Evolutionary conservation across 768 basidiomycete species (phyloP).

Genomic region (Boletus fagicola): DNA sequence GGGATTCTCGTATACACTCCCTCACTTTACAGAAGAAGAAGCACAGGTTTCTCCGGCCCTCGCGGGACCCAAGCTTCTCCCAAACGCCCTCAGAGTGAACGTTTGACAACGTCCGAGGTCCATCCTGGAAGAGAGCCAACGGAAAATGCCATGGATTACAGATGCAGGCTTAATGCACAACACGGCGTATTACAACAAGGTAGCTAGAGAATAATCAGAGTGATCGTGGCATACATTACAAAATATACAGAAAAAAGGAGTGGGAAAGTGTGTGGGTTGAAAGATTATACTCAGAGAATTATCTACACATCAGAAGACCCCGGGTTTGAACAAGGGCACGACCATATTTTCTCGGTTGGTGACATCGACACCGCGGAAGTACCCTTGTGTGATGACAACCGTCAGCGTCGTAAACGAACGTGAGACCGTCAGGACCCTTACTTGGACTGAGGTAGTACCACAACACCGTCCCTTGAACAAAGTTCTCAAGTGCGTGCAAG

Average conservation of each 20-base stretch:
- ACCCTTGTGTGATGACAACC: slow-evolving; percentile 19
- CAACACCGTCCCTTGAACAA: slow-evolving; percentile 38
- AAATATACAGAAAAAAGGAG: slow-evolving; percentile 14
- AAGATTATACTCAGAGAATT: slow-evolving; percentile 1
- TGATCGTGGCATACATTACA: slow-evolving; percentile 23
- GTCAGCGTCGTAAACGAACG: slow-evolving; percentile 14
- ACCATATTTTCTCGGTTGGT: slow-evolving; percentile 29
- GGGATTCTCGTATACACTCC: slow-evolving; percentile 9
- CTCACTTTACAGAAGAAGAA: background rate
- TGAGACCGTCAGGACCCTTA: slow-evolving; percentile 16
- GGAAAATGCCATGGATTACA: slow-evolving; percentile 5
- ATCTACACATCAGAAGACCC: slow-evolving; percentile 19
- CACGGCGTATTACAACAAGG: slow-evolving; percentile 15
- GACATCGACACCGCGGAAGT: slow-evolving; percentile 36
- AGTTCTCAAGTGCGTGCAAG: slow-evolving; percentile 36
- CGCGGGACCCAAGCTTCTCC: background rate
- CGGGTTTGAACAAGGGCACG: slow-evolving; percentile 31
- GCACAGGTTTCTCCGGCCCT: background rate
- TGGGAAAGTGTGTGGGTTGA: background rate
- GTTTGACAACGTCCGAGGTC: background rate
- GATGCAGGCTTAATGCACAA: slow-evolving; percentile 2
- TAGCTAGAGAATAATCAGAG: slow-evolving; percentile 7
- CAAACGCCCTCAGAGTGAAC: too few relatives aligned
- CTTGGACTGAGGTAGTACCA: slow-evolving; percentile 42
- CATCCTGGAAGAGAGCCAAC: background rate